These are phyloP conservation scores for Geosmithia morbida DNA, from an alignment of 2,329 filamentous ascomycete genomes.

Conservation along the genomic window DNA sequence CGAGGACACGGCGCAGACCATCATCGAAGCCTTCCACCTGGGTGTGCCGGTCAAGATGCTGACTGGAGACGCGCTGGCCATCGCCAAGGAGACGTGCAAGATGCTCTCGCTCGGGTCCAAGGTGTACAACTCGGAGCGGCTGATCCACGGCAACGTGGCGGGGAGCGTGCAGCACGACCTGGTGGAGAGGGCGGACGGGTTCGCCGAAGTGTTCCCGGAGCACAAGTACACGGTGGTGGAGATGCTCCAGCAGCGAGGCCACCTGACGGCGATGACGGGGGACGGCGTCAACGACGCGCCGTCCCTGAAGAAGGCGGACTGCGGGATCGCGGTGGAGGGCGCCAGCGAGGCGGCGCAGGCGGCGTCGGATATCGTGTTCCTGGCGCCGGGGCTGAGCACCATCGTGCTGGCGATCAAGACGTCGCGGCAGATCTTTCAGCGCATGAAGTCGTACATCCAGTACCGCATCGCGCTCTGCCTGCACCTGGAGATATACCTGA, in stretches of 20 bases:
- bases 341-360: constrained; percentile 59
- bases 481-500: constrained; percentile 63
- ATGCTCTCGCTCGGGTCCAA: constrained; percentile 68
- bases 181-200: constrained; percentile 60
- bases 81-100: constrained; percentile 71
- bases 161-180: constrained; percentile 63
- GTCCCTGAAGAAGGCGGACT: constrained; percentile 61
- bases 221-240: constrained; percentile 57
- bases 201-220: constrained; percentile 61
- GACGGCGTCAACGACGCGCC: constrained; percentile 65
- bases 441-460: constrained; percentile 66
- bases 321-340: constrained; percentile 61
- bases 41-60: constrained; percentile 72
- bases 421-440: constrained; percentile 62
- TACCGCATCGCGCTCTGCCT: constrained; percentile 65
- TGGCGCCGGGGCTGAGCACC: constrained; percentile 56
- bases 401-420: constrained; percentile 63
- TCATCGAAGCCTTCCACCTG: constrained; percentile 60
- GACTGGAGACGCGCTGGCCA: constrained; percentile 67
- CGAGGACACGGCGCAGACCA: constrained; percentile 67
- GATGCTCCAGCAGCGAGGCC: constrained; percentile 60
- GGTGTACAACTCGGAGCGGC: constrained; percentile 67
- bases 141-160: constrained; percentile 62
- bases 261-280: constrained; percentile 63
- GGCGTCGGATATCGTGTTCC: constrained; percentile 61